Evolutionary conservation across 768 basidiomycete genomes (phyloP), one percentile per base, ranked within the genome.

Genomic region (Dentipellis fragilis): DNA sequence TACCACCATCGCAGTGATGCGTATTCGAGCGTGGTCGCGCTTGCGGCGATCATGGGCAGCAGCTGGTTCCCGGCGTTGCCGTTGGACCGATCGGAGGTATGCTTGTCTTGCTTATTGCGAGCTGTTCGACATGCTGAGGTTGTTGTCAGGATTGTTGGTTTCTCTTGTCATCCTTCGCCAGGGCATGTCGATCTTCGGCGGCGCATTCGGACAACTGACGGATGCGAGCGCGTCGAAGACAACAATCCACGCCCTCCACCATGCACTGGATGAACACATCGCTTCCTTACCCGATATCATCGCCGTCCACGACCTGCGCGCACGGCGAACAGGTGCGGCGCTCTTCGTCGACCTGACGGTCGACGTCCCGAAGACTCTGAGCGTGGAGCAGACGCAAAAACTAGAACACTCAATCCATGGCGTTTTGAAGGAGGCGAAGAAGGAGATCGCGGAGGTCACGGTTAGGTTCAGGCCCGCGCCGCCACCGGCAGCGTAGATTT

Each of bases 1-100:
- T 79, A 93, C 55, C 95, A 98, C 68, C 96, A 99, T 71, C 81
- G 96, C n/a, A 93, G 90, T 60, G 96, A 99, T 68, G 93, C 92
- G 6, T 92, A 93, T 65, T 93, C 93, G 3, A 94, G 93, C 63
- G 62, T 87, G 50, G 92, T 99, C 54, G 93, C 94, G 10, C 80
- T 98, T 54, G 79, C 87, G 48, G 94, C 95, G 14, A 99, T 99
- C 65, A 71, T 98, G 8, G 93, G 94, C 11, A 90, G 86, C 10
- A 89, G 89, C 75, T 75, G 83, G 61, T 88, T 89, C 68, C 93
- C 93, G 14, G 75, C 80, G n/a, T 66, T 90, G 54, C 89, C 96
- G 56, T 74, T 98, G 38, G 96, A 99, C 67, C 96, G 9, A 77
- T 99, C 37, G 96, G 96, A 59, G 95, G 95, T 83, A 63, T 68